Conservation (phyloP, 2,329 filamentous ascomycete species). For the Coleophoma eucalyptorum region DNA sequence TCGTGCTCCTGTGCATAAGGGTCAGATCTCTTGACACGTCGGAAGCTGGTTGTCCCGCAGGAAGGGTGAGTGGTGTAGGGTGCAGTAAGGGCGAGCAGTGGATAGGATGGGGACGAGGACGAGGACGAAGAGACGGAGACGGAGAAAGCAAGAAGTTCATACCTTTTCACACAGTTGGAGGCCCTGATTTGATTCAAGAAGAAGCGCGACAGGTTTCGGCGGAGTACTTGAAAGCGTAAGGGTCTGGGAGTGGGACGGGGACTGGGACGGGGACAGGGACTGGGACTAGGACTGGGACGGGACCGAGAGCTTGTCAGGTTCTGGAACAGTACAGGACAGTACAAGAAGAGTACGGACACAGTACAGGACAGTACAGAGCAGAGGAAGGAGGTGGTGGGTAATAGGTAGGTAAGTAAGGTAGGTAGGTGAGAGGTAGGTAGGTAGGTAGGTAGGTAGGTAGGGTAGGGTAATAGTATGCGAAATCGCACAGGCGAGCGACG, state of each 20-base stretch:
- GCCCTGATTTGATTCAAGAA: not conserved
- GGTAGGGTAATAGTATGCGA: no score
- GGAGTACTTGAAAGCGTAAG: not conserved
- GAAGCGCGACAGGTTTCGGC: conserved; percentile 1
- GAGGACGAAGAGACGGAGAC: not conserved
- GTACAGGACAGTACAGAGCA: not conserved
- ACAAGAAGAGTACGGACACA: not conserved
- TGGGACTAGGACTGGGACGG: no score
- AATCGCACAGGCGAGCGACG: no score
- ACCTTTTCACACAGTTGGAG: not conserved
- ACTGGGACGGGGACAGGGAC: no score
- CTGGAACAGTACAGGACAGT: not conserved
- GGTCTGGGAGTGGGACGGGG: not conserved
- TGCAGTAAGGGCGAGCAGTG: not conserved
- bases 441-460: no score
- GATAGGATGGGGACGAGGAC: not conserved
- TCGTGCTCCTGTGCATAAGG: conserved; percentile 13
- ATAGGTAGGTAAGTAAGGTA: no score
- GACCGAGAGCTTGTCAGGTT: no score
- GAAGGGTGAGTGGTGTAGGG: not conserved
- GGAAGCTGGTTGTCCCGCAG: conserved; percentile 20
- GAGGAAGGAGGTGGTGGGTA: no score
- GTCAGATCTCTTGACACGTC: conserved; percentile 23
- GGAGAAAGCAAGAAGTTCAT: conserved; percentile 1
- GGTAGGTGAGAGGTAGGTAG: no score